Evolutionary conservation across 2,329 filamentous ascomycete species (phyloP).

Genomic region (Proliferodiscus dingleyae): DNA sequence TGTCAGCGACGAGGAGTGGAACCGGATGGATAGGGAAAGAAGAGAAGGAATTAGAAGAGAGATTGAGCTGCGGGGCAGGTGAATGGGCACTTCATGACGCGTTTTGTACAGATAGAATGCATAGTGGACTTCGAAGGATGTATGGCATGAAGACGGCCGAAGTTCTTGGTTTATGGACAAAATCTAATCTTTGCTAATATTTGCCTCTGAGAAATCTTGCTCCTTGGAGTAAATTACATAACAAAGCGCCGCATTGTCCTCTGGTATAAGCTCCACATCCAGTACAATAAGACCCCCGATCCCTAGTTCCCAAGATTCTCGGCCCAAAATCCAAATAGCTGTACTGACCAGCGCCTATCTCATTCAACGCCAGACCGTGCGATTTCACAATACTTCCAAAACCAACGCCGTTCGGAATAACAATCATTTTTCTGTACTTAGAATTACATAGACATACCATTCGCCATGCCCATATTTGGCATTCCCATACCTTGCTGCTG

Average conservation of each 20-base stretch:
- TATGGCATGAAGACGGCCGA: too few species aligned
- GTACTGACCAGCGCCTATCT: not conserved
- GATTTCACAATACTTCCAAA: too few species aligned
- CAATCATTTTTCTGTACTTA: too few species aligned
- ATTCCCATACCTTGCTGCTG: not conserved
- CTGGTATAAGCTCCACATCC: not conserved
- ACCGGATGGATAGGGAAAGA: constrained; percentile 25
- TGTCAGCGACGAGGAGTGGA: constrained; percentile 39
- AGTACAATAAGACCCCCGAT: not conserved
- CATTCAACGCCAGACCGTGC: too few species aligned
- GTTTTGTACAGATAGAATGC: not conserved
- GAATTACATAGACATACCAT: not conserved
- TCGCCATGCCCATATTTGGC: not conserved
- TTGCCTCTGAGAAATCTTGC: too few species aligned
- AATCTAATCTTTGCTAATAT: too few species aligned
- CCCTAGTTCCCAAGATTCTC: not conserved
- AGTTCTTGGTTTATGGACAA: too few species aligned
- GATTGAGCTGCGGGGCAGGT: constrained; percentile 1
- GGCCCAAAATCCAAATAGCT: not conserved
- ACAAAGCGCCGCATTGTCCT: not conserved
- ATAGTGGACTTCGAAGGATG: too few species aligned
- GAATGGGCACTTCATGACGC: not conserved
- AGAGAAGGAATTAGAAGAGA: constrained; percentile 9
- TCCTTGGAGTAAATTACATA: too few species aligned
- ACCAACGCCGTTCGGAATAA: too few species aligned